Conservation (phyloP, 768 basidiomycete species). For the Floccularia luteovirens region DNA sequence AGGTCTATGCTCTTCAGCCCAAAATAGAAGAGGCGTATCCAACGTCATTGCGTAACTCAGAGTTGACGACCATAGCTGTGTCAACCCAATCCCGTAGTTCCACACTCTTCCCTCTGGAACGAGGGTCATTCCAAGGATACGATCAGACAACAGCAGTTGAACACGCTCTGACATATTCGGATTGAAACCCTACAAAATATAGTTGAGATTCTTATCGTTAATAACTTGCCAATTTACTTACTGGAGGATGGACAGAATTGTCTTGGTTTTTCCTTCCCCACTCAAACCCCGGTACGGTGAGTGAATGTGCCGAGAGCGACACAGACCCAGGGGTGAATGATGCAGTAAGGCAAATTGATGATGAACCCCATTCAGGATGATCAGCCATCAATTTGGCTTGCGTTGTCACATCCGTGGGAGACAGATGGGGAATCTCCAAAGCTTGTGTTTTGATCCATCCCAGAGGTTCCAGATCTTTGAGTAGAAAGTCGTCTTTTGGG, state of each 20-base stretch:
- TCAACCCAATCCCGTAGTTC: conserved; percentile 95
- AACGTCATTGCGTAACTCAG: conserved; percentile 77
- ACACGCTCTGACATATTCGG: conserved; percentile 98
- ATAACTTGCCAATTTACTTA: conserved; percentile 17
- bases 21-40: conserved; percentile 92
- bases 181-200: conserved; percentile 68
- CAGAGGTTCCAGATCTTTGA: conserved; percentile 91
- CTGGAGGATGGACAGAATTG: conserved; percentile 73
- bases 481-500: conserved; percentile 89
- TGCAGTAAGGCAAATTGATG: conserved; percentile 87
- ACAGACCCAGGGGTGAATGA: conserved; percentile 99
- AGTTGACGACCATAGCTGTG: conserved; percentile 83
- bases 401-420: conserved; percentile 87
- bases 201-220: conserved; percentile 2
- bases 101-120: conserved; percentile 93
- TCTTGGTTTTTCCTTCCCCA: conserved; percentile 96
- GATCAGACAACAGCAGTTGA: conserved; percentile 87
- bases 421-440: conserved; percentile 85
- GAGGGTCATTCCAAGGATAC: conserved; percentile 91
- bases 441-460: conserved; percentile 98
- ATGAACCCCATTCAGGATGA: conserved; percentile 91
- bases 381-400: conserved; percentile 97
- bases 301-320: conserved; percentile 86
- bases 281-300: conserved; percentile 91
- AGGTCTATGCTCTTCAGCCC: conserved; percentile 93